Conservation (phyloP, 2,329 filamentous ascomycete genomes). For the Cordyceps pruinosa region DNA sequence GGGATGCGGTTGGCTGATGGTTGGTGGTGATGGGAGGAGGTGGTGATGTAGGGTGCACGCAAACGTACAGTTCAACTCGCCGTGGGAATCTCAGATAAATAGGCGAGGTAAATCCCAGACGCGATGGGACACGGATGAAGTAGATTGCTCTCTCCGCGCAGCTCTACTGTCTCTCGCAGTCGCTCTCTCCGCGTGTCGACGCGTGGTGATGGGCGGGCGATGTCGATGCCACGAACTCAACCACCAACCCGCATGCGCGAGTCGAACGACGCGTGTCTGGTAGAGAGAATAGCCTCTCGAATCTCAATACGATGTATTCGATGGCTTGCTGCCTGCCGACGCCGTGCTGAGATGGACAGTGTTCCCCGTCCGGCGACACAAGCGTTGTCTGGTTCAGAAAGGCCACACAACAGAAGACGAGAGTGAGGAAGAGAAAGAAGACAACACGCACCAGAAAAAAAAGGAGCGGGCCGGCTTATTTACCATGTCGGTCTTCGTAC, state of each 20-base stretch:
- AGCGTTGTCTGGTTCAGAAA: background rate
- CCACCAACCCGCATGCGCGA: background rate
- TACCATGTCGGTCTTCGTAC: background rate
- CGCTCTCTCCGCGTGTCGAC: background rate
- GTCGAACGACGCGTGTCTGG: no score
- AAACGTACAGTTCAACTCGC: no score
- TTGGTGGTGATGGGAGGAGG: no score
- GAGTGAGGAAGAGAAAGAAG: background rate
- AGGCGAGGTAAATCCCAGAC: no score
- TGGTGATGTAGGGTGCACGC: no score
- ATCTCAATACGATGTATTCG: background rate
- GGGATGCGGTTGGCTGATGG: no score
- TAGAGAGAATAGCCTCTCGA: no score
- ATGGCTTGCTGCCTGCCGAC: background rate
- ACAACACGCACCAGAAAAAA: background rate
- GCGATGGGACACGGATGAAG: no score
- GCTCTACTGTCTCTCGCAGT: background rate
- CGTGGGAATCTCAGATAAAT: no score
- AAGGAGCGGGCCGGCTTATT: slow-evolving; percentile 3
- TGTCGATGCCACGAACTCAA: background rate
- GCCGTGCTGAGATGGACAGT: background rate
- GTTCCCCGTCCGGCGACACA: background rate
- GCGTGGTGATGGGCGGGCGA: background rate
- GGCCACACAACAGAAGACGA: background rate
- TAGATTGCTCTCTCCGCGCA: no score